Percentiles rank a stretch among this genome's conserved stretches.
These are phyloP conservation scores for Cytospora mali DNA, from an alignment of 2,329 filamentous ascomycete genomes.

Conservation along the genomic window DNA sequence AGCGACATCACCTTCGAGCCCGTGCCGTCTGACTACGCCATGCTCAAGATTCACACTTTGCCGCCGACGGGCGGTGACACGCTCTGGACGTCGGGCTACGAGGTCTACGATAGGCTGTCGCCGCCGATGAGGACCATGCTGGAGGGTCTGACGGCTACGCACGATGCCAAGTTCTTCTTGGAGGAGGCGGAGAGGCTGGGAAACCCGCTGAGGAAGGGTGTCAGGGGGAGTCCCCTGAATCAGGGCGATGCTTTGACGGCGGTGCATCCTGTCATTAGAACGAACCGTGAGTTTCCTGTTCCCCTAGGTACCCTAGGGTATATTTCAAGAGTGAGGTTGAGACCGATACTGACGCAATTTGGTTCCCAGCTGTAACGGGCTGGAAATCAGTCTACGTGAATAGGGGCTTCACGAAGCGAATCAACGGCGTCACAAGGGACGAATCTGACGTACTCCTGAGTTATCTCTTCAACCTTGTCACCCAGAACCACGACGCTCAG, in stretches of 20 bases:
- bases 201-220: slow-evolving; percentile 36
- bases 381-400: slow-evolving; percentile 59
- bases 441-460: slow-evolving; percentile 55
- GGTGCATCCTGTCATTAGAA: slow-evolving; percentile 57
- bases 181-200: slow-evolving; percentile 52
- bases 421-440: slow-evolving; percentile 56
- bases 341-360: slow-evolving; percentile 5
- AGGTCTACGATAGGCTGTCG: slow-evolving; percentile 59
- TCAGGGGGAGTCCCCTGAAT: slow-evolving; percentile 59
- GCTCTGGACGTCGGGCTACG: slow-evolving; percentile 54
- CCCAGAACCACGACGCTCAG: slow-evolving; percentile 60
- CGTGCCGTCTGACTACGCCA: slow-evolving; percentile 50
- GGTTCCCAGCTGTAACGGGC: slow-evolving; percentile 49
- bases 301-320: no score
- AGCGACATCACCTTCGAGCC: slow-evolving; percentile 47
- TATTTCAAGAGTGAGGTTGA: not conserved
- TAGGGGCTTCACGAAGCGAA: slow-evolving; percentile 54
- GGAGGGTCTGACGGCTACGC: slow-evolving; percentile 52
- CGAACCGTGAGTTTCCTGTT: slow-evolving; percentile 48
- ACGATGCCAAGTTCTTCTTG: slow-evolving; percentile 53
- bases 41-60: slow-evolving; percentile 48
- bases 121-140: slow-evolving; percentile 49
- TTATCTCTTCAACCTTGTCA: slow-evolving; percentile 52
- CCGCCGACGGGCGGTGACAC: slow-evolving; percentile 50
- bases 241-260: slow-evolving; percentile 54